These are phyloP conservation scores for Thalassiosira exigua DNA, from an alignment of 352 stramenopile genomes.

Conservation along the genomic window DNA sequence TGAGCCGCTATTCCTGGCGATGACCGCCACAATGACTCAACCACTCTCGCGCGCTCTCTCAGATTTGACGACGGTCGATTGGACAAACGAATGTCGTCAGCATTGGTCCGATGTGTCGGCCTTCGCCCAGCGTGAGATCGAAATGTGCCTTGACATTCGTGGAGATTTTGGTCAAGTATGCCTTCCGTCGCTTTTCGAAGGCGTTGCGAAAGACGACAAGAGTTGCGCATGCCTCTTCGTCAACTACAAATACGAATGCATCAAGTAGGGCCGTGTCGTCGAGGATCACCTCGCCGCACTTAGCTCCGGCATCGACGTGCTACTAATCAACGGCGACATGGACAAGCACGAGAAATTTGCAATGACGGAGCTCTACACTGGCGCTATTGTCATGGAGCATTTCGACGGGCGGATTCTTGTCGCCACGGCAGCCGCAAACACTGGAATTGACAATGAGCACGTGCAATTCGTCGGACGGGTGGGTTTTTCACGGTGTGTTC, in stretches of 20 bases:
- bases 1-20: background rate
- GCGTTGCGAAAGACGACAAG: background rate
- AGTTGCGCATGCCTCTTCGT: conserved; percentile 16
- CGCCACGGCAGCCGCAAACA: conserved; percentile 7
- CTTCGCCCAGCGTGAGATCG: too few species aligned
- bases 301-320: background rate
- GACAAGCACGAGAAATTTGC: conserved; percentile 24
- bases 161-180: too few species aligned
- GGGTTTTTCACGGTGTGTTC: too few species aligned
- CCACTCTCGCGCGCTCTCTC: background rate
- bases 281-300: conserved; percentile 2
- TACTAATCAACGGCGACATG: conserved; percentile 14
- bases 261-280: background rate
- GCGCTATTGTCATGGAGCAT: background rate
- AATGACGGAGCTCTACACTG: background rate
- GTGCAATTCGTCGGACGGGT: background rate
- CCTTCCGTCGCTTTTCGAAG: too few species aligned
- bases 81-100: too few species aligned
- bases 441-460: conserved; percentile 2
- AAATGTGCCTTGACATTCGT: too few species aligned
- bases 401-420: background rate
- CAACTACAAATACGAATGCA: conserved; percentile 12
- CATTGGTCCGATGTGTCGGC: too few species aligned
- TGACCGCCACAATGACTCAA: conserved; percentile 29
- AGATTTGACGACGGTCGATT: conserved; percentile 21